Evolutionary conservation across 2,329 filamentous ascomycete species (phyloP).

Genomic region (Lasiodiplodia sp.): DNA sequence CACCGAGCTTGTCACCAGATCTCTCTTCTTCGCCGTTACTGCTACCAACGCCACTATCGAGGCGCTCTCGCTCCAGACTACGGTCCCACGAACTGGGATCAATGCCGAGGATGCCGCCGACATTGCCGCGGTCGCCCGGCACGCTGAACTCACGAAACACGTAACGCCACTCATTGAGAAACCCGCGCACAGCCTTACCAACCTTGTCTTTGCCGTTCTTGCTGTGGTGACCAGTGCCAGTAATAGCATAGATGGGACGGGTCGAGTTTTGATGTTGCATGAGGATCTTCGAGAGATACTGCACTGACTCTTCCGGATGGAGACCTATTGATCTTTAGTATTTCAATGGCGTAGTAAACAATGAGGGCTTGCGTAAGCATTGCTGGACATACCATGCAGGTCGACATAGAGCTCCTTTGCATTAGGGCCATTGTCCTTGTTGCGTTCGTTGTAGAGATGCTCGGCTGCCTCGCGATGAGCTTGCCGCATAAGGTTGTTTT

Average conservation of each 20-base stretch:
- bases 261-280: slow-evolving; percentile 77
- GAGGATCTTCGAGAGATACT: slow-evolving; percentile 88
- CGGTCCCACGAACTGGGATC: slow-evolving; percentile 67
- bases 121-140: slow-evolving; percentile 89
- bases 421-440: slow-evolving; percentile 67
- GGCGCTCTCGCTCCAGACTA: slow-evolving; percentile 42
- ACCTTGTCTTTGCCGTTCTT: slow-evolving; percentile 99
- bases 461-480: slow-evolving; percentile 93
- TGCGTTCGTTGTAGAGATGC: slow-evolving; percentile 92
- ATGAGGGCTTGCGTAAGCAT: neutral
- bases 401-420: slow-evolving; percentile 87
- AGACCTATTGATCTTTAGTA: slow-evolving; percentile 60
- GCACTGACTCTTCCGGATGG: slow-evolving; percentile 96
- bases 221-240: slow-evolving; percentile 94
- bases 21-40: slow-evolving; percentile 31
- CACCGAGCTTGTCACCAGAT: slow-evolving; percentile 40
- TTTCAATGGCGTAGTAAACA: neutral
- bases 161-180: slow-evolving; percentile 95
- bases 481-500: slow-evolving; percentile 97
- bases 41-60: slow-evolving; percentile 39
- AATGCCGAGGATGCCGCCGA: slow-evolving; percentile 70
- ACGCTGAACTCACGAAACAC: slow-evolving; percentile 96
- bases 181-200: slow-evolving; percentile 88
- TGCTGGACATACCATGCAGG: slow-evolving; percentile 68
- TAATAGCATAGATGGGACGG: slow-evolving; percentile 90